Evolutionary conservation across 116 monocot genomes (phyloP), one percentile per base, ranked within the genome.

Genomic region (Posidonia oceanica): DNA sequence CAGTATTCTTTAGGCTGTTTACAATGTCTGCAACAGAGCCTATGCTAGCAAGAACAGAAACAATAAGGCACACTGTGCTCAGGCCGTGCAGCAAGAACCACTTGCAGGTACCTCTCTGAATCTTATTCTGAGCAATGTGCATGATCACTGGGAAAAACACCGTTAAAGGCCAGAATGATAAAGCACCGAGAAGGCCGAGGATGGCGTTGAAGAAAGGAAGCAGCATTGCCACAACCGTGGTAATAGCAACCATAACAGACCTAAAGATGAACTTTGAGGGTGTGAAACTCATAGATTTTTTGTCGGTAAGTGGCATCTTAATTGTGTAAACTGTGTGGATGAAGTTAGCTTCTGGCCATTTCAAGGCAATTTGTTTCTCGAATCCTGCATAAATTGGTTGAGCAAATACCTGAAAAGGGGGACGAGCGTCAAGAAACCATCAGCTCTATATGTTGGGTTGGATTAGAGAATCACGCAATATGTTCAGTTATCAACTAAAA

Each of bases 121-220:
- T 76, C 64, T 84, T 82, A 4, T 78, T 76, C 64, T 87, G 90
- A 15, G 72, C 69, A 22, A 87, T 78, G 76, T 90, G 84, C 72
- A 87, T 80, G 17, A 75, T 75, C 61, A 87, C 79, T 0, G 87
- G 90, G 80, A 78, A 87, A 80, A 84, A 87, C 14, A 90, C 87
- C 0, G 87, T 87, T 58, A 87, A 56, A 5, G 90, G 87, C 82
- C 84, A 90, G 77, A 90, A 90, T 13, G 80, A 80, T 10, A 84
- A 10, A 0, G 90, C 70, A 5, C 90, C 90, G 1, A 90, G 84
- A 66, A 86, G 75, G 3, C 90, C 86, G 1, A 90, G 68, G 7
- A 90, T 70, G 14, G 90, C 86, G 59, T 90, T 90, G 86, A 90
- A 90, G 84, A 90, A 87, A 3, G 87, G 87, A 18, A 90, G 68